Percentiles rank a stretch among this genome's conserved stretches.
These are phyloP conservation scores for Saccharum spontaneum DNA, from an alignment of 176 grass and related monocot species.

Conservation along the genomic window DNA sequence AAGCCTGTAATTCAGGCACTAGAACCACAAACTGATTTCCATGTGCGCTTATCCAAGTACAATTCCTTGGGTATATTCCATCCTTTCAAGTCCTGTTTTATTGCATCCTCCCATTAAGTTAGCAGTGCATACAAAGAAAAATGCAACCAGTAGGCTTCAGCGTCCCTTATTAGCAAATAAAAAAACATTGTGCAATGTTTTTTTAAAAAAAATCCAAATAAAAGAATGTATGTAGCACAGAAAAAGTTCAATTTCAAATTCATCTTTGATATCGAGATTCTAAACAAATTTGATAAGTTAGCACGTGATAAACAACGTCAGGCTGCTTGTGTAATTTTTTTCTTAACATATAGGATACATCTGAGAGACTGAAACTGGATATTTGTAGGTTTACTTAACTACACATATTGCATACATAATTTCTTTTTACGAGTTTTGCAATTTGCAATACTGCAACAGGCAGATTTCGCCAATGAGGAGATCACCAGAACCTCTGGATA, in stretches of 20 bases:
- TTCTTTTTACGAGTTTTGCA: not conserved
- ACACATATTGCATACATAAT: not conserved
- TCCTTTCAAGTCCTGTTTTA: not conserved
- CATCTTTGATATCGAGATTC: not conserved
- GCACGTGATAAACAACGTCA: not conserved
- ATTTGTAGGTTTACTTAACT: not conserved
- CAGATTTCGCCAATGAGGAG: not conserved
- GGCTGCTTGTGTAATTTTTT: not conserved
- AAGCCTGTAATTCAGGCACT: not conserved
- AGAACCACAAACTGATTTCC: not conserved
- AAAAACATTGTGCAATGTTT: not conserved
- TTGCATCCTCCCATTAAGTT: not conserved
- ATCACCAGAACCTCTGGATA: not conserved
- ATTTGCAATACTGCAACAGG: not conserved
- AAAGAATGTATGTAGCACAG: not conserved
- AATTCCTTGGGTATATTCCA: not conserved
- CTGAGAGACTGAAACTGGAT: not conserved
- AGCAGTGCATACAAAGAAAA: not conserved
- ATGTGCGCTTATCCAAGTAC: not conserved
- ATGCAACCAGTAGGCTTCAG: not conserved
- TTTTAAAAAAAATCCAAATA: not conserved
- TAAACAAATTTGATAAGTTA: not conserved
- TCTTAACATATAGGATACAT: not conserved
- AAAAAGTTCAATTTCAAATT: not conserved
- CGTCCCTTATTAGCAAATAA: not conserved